Evolutionary conservation across 129 eudicot genomes (phyloP).

Genomic region (Oenanthe sinensis): DNA sequence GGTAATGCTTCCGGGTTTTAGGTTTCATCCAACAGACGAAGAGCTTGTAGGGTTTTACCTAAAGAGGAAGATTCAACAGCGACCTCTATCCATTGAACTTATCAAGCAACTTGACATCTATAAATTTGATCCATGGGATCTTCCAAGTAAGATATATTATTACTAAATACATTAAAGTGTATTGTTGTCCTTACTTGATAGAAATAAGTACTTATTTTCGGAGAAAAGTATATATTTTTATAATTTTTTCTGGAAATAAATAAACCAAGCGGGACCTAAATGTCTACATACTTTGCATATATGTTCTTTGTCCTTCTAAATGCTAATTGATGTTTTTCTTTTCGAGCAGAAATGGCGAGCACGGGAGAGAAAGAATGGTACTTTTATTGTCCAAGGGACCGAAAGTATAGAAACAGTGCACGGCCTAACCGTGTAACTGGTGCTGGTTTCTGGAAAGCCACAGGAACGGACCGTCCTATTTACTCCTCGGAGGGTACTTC

Average conservation of each 20-base stretch:
- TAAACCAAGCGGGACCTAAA: no score
- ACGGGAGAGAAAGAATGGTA: slow-evolving; percentile 97
- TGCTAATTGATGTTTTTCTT: background rate
- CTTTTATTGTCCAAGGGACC: slow-evolving; percentile 87
- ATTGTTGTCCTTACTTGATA: no score
- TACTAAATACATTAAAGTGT: background rate
- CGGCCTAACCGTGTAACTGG: slow-evolving; percentile 91
- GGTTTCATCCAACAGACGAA: slow-evolving; percentile 96
- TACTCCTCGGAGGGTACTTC: slow-evolving; percentile 66
- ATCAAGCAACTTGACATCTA: slow-evolving; percentile 84
- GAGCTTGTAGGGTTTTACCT: slow-evolving; percentile 95
- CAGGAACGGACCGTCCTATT: slow-evolving; percentile 91
- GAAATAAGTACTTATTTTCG: no score
- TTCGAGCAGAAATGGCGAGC: slow-evolving; percentile 59
- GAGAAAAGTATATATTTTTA: no score
- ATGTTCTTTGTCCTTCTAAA: background rate
- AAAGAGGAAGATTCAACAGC: slow-evolving; percentile 73
- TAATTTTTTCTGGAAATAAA: no score
- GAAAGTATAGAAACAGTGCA: slow-evolving; percentile 82
- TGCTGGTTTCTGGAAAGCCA: slow-evolving; percentile 98
- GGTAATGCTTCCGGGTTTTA: slow-evolving; percentile 85
- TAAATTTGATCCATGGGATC: slow-evolving; percentile 98
- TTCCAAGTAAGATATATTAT: slow-evolving; percentile 60
- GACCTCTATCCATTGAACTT: slow-evolving; percentile 85
- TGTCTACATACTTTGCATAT: background rate